These are phyloP conservation scores for Hypoxylon sp. DNA, from an alignment of 2,329 filamentous ascomycete genomes.

Conservation along the genomic window DNA sequence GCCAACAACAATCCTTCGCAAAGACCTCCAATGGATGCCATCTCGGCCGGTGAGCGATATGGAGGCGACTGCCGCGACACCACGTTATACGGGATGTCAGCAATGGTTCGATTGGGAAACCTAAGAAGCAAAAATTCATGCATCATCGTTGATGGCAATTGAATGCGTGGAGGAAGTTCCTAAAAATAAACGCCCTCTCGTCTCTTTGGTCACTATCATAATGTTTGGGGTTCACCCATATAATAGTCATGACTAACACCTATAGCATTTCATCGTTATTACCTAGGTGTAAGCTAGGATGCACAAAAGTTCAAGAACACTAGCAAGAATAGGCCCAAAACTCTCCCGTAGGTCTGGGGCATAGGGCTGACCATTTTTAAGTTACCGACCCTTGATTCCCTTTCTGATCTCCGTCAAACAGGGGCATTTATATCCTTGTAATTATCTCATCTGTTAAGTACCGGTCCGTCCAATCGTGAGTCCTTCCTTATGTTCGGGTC, in stretches of 20 bases:
- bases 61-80: conserved; percentile 18
- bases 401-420: conserved; percentile 27
- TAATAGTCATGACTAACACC: conserved; percentile 7
- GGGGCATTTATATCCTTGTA: conserved; percentile 35
- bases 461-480: conserved; percentile 27
- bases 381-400: conserved; percentile 24
- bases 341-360: conserved; percentile 30
- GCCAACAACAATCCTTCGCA: conserved; percentile 23
- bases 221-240: background rate
- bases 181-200: conserved; percentile 32
- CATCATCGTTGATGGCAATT: conserved; percentile 22
- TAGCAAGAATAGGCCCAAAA: conserved; percentile 22
- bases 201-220: background rate
- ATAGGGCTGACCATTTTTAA: conserved; percentile 40
- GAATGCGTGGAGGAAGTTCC: conserved; percentile 14
- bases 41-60: conserved; percentile 19
- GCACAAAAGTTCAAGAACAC: conserved; percentile 18
- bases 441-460: conserved; percentile 40
- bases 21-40: conserved; percentile 17
- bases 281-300: background rate
- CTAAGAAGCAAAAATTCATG: conserved; percentile 19
- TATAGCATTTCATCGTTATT: conserved; percentile 9
- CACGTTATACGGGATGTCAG: conserved; percentile 28
- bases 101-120: conserved; percentile 25
- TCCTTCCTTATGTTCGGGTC: conserved; percentile 38